Percentiles rank a stretch among this genome's conserved stretches.
Evolutionary conservation across 2,329 filamentous ascomycete species (phyloP).

Genomic region (Mycogone perniciosa): DNA sequence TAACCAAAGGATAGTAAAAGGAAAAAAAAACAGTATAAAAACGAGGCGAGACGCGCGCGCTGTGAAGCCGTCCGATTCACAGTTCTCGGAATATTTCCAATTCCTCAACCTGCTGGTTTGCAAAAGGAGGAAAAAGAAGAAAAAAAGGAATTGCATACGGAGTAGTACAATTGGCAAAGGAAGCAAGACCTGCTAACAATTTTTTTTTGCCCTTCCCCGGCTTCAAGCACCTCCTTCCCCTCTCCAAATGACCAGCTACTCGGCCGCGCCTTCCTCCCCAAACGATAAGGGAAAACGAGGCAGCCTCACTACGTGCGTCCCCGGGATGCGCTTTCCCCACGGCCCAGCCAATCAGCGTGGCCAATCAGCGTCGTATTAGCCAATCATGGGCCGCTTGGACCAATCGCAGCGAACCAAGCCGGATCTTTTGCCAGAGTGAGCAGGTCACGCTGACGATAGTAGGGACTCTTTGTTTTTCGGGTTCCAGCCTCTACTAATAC

Average conservation of each 20-base stretch:
- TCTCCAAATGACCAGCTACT: background rate
- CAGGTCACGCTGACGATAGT: constrained; percentile 15
- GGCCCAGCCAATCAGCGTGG: constrained; percentile 3
- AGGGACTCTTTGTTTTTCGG: background rate
- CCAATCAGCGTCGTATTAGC: constrained; percentile 9
- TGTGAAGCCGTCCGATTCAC: no score
- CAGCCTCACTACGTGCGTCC: background rate
- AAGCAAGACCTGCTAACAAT: no score
- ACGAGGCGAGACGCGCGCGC: no score
- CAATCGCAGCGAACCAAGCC: constrained; percentile 7
- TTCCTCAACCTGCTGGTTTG: no score
- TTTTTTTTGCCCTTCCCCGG: no score
- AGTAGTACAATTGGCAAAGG: no score
- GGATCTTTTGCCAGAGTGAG: constrained; percentile 1
- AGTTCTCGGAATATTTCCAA: no score
- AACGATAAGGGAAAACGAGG: background rate
- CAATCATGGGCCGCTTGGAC: constrained; percentile 9
- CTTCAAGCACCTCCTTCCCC: no score
- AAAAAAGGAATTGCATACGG: no score
- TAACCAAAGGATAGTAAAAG: background rate
- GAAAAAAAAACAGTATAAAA: background rate
- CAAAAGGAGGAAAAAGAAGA: no score
- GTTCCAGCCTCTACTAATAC: no score
- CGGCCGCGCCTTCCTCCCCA: background rate
- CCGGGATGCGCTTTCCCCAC: background rate